A percentile compares a stretch with the other conserved stretches of the same genome.
Conservation (phyloP, 2,329 filamentous ascomycete species). For the Pseudogymnoascus sp. region DNA sequence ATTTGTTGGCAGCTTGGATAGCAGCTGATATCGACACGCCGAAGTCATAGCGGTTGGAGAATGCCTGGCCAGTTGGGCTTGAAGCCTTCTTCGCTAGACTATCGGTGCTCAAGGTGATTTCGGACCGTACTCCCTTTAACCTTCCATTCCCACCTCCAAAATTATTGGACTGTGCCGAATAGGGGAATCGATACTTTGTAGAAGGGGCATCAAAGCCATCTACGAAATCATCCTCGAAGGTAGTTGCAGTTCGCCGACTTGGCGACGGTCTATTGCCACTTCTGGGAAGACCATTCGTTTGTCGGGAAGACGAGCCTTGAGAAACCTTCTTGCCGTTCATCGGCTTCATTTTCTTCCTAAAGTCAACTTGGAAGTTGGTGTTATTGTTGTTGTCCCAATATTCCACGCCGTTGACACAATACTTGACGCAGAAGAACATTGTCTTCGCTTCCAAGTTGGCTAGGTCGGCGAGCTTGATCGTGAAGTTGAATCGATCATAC, state of each 20-base stretch:
- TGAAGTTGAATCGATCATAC: slow-evolving; percentile 87
- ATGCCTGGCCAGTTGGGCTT: slow-evolving; percentile 60
- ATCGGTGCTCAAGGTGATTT: slow-evolving; percentile 42
- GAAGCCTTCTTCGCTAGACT: slow-evolving; percentile 32
- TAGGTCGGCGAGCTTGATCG: slow-evolving; percentile 84
- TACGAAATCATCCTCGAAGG: slow-evolving; percentile 62
- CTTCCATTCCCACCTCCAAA: slow-evolving; percentile 38
- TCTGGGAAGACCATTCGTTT: slow-evolving; percentile 51
- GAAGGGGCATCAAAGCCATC: slow-evolving; percentile 40
- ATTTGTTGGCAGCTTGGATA: slow-evolving; percentile 61
- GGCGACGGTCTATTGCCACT: slow-evolving; percentile 50
- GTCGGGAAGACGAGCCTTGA: slow-evolving; percentile 42
- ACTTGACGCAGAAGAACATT: slow-evolving; percentile 83
- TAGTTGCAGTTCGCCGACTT: slow-evolving; percentile 42
- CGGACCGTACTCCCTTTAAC: slow-evolving; percentile 61
- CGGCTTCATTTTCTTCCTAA: slow-evolving; percentile 66
- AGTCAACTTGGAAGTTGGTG: slow-evolving; percentile 91
- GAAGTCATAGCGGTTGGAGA: slow-evolving; percentile 93
- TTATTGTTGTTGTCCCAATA: slow-evolving; percentile 90
- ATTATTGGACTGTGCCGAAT: slow-evolving; percentile 17
- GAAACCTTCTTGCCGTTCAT: slow-evolving; percentile 48
- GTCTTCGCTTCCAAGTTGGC: slow-evolving; percentile 90
- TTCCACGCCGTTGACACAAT: slow-evolving; percentile 74
- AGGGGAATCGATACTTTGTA: slow-evolving; percentile 30
- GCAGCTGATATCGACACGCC: slow-evolving; percentile 82